Evolutionary conservation across 352 stramenopile genomes (phyloP), one percentile per base, ranked within the genome.

Genomic region (Lagenidium giganteum): DNA sequence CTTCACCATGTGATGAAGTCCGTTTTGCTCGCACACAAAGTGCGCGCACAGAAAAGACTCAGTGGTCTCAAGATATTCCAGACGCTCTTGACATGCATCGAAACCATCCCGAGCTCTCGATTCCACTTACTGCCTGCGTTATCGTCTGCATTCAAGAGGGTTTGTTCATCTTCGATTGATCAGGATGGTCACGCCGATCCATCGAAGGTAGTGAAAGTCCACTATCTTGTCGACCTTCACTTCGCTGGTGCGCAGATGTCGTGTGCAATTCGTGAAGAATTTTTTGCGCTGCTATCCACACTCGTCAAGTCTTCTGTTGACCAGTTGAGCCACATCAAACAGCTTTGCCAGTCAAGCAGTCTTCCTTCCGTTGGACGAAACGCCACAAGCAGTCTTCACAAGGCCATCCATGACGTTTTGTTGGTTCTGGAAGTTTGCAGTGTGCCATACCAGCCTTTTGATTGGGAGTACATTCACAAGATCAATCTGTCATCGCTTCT

Each of bases 51-150:
- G 24, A 48, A 37, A 12, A 64, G 77, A 1, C 39, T 87, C 24
- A 43, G 72, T 50, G 77, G 77, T 4, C 61, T 89, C 11, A 60
- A 70, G n/a, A 84, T 71, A 3, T 86, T 87, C 28, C 50, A 55
- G 29, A 53, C 54, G 7, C 22, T 87, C 17, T 45, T 89, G 21
- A 40, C 64, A 35, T 67, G 44, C 39, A 71, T 50, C 0, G 45
- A 68, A 34, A 71, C 49, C 20, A 65, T 88, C 14, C 64, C 77
- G 7, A 67, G 49, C 17, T 67, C 64, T 5, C 47, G 73, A 14
- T 75, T 74, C n/a, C 75, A 86, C 46, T 70, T 89, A 23, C 67
- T 89, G 23, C 66, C 77, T 3, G 64, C 69, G 25, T 29, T 89
- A 5, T 79, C 74, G n/a, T 70, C 60, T 12, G 67, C 77, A 8